Conservation (phyloP, 768 basidiomycete species). For the Austroboletus eburneus region DNA sequence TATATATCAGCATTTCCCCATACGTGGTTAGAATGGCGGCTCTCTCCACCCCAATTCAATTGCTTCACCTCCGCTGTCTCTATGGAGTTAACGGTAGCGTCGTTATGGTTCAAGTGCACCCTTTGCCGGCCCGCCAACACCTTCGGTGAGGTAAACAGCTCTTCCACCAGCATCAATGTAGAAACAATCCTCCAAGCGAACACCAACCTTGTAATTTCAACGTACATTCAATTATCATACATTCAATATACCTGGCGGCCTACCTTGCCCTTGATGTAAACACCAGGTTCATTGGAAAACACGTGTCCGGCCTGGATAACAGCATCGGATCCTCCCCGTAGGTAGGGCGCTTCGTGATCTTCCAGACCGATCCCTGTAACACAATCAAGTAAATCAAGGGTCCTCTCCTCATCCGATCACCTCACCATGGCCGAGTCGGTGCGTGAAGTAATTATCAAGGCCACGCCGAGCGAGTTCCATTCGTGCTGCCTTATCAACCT, state of each 20-base stretch:
- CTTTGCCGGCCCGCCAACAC: constrained; percentile 55
- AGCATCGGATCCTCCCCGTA: constrained; percentile 63
- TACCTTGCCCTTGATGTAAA: constrained; percentile 69
- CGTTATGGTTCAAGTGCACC: constrained; percentile 36
- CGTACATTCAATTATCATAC: too few species aligned
- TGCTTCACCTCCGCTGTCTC: constrained; percentile 24
- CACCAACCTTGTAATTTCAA: constrained; percentile 61
- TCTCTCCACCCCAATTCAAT: too few species aligned
- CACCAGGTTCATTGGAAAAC: constrained; percentile 80
- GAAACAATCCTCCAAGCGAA: constrained; percentile 83
- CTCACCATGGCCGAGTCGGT: constrained; percentile 78
- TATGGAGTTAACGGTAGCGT: constrained; percentile 9
- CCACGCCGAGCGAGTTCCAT: constrained; percentile 38
- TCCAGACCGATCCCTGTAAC: constrained; percentile 75
- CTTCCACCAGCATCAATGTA: constrained; percentile 54
- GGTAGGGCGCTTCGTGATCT: constrained; percentile 77
- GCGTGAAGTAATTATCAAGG: constrained; percentile 65
- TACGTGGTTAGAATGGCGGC: background rate
- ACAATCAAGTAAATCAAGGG: constrained; percentile 13
- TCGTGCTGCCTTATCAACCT: constrained; percentile 64
- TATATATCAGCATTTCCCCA: constrained; percentile 4
- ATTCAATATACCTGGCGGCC: constrained; percentile 13
- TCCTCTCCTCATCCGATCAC: constrained; percentile 7
- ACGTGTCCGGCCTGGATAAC: constrained; percentile 60
- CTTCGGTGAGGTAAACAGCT: constrained; percentile 57